Evolutionary conservation across 2,329 filamentous ascomycete genomes (phyloP), one percentile per base, ranked within the genome.

Genomic region (Herpotrichia juniperi): DNA sequence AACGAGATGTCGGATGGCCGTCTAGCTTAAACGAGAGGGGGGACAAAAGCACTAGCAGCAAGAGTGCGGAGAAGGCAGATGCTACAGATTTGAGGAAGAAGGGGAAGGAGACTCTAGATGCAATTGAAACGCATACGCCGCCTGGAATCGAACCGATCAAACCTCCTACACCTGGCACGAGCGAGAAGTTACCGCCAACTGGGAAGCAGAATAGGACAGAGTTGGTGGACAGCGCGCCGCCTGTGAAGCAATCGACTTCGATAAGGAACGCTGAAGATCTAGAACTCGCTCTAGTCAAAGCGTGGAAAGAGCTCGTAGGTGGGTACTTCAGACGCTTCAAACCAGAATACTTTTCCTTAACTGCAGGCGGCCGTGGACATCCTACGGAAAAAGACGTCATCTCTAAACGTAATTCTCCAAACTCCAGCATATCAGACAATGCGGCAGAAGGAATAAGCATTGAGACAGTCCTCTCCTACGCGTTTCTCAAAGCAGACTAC

Each of bases 241-340:
- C 71, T 2, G 58, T 74, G 21, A 64, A 62, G 47, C 74, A 76
- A 42, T 74, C 72, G 6, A 61, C 66, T 31, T 83, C 87, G 63
- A 79, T 81, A 28, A 74, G 78, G 21, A 87, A 85, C 59, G 87
- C 90, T 11, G 78, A 87, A 50, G 78, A 85, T 49, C 77, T 96
- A 45, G 88, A 96, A 72, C 83, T 80, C 50, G 80, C 82, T 14
- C 80, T 97, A 9, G 83, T 97, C 22, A 78, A 83, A 31, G 84
- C 88, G 49, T 99, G 96, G 86, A 89, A 87, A 69, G 83, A 86
- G 54, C 87, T 91, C 0, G 89, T 99, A 5, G 94, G 94, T 42
- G 94, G 94, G 26, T 99, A 99, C 76, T 99, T 96, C 70, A 86
- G 90, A 53, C 87, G 94, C 37, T 97, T 97, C 77, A 87, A 86